Evolutionary conservation across 2,329 filamentous ascomycete genomes (phyloP).

Genomic region (Colletotrichum gloeosporioides): DNA sequence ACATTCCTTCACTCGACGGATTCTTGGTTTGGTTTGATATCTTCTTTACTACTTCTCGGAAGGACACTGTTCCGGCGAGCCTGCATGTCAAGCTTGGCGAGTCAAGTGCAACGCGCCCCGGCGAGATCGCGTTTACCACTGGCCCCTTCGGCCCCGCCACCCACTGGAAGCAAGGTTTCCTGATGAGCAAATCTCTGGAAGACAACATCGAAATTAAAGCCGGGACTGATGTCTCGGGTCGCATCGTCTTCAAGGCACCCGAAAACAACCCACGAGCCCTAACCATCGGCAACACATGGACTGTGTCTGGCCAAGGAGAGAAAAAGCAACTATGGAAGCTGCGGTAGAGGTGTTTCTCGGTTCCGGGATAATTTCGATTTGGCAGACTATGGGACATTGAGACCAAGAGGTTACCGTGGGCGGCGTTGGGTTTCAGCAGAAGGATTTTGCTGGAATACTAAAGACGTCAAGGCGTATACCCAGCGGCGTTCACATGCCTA

Average conservation of each 20-base stretch:
- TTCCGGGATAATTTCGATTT: neutral
- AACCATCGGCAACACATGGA: constrained; percentile 70
- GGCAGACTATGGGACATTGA: neutral
- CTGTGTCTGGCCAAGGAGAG: constrained; percentile 44
- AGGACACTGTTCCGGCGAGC: constrained; percentile 50
- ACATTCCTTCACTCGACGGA: constrained; percentile 78
- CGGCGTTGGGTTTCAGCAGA: neutral
- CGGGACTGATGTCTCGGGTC: constrained; percentile 66
- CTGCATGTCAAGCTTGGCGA: constrained; percentile 63
- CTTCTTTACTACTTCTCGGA: constrained; percentile 76
- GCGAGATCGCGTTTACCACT: constrained; percentile 85
- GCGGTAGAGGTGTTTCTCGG: constrained; percentile 34
- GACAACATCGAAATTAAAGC: constrained; percentile 51
- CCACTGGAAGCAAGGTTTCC: constrained; percentile 88
- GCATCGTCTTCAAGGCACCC: constrained; percentile 73
- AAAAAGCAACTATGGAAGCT: constrained; percentile 57
- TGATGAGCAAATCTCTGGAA: constrained; percentile 69
- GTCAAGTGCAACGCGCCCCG: constrained; percentile 62
- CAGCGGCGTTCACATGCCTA: neutral
- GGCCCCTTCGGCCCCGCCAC: constrained; percentile 78
- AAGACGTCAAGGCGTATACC: neutral
- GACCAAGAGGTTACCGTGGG: neutral
- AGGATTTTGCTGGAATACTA: neutral
- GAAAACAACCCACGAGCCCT: constrained; percentile 73
- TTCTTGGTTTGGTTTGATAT: constrained; percentile 95